Conservation (phyloP, 345 rosid genomes). For the Salix caprea region DNA sequence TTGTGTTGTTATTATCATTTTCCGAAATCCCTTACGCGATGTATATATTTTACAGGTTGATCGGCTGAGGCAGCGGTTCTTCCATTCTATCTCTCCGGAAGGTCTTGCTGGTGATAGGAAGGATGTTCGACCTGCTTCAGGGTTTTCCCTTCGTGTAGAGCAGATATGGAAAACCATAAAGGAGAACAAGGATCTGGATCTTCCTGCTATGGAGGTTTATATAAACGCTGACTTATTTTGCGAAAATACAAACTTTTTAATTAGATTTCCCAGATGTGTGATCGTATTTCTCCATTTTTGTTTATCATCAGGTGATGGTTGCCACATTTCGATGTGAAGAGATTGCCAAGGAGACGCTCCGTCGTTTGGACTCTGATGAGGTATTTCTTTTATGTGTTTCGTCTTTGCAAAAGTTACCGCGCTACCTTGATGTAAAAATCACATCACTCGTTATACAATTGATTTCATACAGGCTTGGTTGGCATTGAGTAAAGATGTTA, state of each 20-base stretch:
- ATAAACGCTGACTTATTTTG: neutral
- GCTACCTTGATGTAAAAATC: too few relatives aligned
- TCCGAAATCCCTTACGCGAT: too few relatives aligned
- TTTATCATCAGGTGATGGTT: constrained; percentile 35
- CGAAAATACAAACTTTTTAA: neutral
- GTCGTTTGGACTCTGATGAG: constrained; percentile 16
- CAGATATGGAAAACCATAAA: constrained; percentile 33
- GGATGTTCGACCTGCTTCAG: constrained; percentile 35
- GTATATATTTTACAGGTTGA: constrained; percentile 20
- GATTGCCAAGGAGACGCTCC: constrained; percentile 29
- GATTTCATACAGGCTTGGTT: too few relatives aligned
- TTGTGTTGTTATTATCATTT: too few relatives aligned
- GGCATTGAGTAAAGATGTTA: too few relatives aligned
- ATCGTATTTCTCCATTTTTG: neutral
- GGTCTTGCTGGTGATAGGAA: constrained; percentile 36
- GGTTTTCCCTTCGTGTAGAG: constrained; percentile 28
- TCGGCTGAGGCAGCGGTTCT: constrained; percentile 30
- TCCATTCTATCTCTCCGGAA: constrained; percentile 35
- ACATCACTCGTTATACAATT: too few relatives aligned
- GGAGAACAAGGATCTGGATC: constrained; percentile 35
- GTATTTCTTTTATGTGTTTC: neutral
- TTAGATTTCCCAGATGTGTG: too few relatives aligned
- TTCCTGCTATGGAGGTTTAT: constrained; percentile 33
- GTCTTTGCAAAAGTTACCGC: too few relatives aligned
- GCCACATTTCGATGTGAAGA: constrained; percentile 39